These are phyloP conservation scores for Teratosphaeria viscida DNA, from an alignment of 2,329 filamentous ascomycete genomes.

Conservation along the genomic window DNA sequence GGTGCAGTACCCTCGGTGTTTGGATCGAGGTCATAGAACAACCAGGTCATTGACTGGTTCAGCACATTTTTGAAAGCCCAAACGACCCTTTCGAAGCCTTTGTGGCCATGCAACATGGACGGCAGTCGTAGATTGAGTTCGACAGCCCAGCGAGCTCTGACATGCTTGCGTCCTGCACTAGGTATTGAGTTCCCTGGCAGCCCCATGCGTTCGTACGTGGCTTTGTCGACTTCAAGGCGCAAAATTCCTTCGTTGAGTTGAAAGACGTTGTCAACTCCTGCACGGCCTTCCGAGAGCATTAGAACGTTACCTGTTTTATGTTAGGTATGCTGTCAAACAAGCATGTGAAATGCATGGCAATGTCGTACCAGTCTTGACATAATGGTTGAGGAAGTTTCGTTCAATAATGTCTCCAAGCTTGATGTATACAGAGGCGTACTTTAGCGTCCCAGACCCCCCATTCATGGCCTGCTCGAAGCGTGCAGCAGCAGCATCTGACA, in stretches of 20 bases:
- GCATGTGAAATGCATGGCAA: neutral
- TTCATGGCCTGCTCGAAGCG: constrained; percentile 6
- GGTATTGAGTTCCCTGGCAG: constrained; percentile 60
- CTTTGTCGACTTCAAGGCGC: constrained; percentile 66
- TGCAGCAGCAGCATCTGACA: constrained; percentile 39
- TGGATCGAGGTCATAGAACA: constrained; percentile 55
- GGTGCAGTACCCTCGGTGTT: constrained; percentile 4
- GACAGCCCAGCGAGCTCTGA: constrained; percentile 66
- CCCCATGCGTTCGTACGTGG: constrained; percentile 73
- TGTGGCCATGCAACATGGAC: constrained; percentile 74
- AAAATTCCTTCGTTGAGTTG: constrained; percentile 62
- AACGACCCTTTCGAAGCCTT: constrained; percentile 65
- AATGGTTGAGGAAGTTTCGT: constrained; percentile 68
- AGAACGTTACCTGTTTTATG: constrained; percentile 52
- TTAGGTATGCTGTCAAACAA: constrained; percentile 23
- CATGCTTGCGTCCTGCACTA: constrained; percentile 49
- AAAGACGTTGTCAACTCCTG: constrained; percentile 61
- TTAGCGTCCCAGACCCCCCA: constrained; percentile 22
- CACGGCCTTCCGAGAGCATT: constrained; percentile 72
- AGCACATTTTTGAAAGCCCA: constrained; percentile 74
- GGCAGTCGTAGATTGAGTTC: constrained; percentile 63
- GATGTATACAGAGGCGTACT: constrained; percentile 62
- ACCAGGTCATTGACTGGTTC: constrained; percentile 57
- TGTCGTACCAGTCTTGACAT: constrained; percentile 63
- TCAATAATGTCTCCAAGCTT: constrained; percentile 61